Evolutionary conservation across 805 yeast genomes (phyloP), one percentile per base, ranked within the genome.

Genomic region (Middelhovenomyces tepae): DNA sequence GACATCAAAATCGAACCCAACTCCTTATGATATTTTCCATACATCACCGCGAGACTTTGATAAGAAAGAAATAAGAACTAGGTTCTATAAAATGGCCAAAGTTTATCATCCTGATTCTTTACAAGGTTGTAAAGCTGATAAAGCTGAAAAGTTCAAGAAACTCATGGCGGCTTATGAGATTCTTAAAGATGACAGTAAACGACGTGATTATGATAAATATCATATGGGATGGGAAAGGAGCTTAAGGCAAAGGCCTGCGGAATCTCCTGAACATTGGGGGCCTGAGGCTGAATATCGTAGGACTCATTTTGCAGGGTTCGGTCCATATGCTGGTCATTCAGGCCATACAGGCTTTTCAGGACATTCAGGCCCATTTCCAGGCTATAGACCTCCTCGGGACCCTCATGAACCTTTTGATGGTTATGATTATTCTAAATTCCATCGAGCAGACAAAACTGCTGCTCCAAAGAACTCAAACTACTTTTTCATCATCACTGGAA

Each of bases 41-140:
- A 48, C 73, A 16, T 42, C 53, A 2, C 51, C 54, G 1, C 45
- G 46, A 1, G 51, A 51, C 16, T 54, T 67, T 27, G 66, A 67
- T 35, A 53, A 53, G 31, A 53, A 46, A 7, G 41, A 52, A 19
- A 55, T 78, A 31, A 71, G 71, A 39, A 42, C 57, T 16, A 66
- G 67, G 28, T 80, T 78, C 47, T 71, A 69, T 43, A 63, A 69
- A 34, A 59, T 73, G 29, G 86, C 86, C 7, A 82, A 80, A 53
- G 50, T 75, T 7, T 86, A 86, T 46, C 95, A 86, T 51, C 95
- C 96, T 0, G 96, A 86, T 50, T 35, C 53, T 3, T 7, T 26
- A 5, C 20, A 26, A 5, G 19, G 19, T 9, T 20, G 15, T n/a
- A 43, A 38, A 11, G 44, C 41, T 10, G 65, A 59, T n/a, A 57